Evolutionary conservation across 1,139 yeast species (phyloP), one percentile per base, ranked within the genome.

Genomic region (Kluyveromyces marxianus): DNA sequence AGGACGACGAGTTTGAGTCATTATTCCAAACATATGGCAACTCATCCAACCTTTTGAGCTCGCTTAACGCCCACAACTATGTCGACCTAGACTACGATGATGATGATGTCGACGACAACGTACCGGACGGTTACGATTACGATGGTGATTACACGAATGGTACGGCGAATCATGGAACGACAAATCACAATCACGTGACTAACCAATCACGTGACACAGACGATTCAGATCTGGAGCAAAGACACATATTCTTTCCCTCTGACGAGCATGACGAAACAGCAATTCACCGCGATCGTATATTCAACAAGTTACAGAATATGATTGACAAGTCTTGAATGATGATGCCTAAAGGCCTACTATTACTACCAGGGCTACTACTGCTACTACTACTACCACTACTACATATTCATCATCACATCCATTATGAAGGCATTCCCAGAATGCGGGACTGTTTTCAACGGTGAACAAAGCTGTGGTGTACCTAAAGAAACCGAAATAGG

Each of bases 231-330:
- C 21, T 14, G 21, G 21, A 14, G 21, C 59, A 60, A 4, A 63
- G 84, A 42, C 72, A 79, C 49, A 59, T 59, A 7, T 79, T 79
- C 54, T 81, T 80, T 56, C 68, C 71, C 2, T 61, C 66, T 4
- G 88, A 81, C 45, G 69, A 67, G 35, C 77, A 78, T 31, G 83
- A 80, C 54, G 81, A 79, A 5, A 44, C 80, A 54, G 86, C 87
- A 0, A 69, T 72, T 2, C 82, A 81, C 55, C 64, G 89, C 45
- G 89, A 82, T 52, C 69, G 63, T 47, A 80, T 82, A 3, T 81
- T 82, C 60, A 78, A 78, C 1, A 69, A 68, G 48, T 60, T 82
- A 31, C 76, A 81, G 53, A 64, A 63, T 36, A 75, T 79, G 83
- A 67, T 74, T 7, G 59, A 67, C 10, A 25, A 26, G 21, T 1